A percentile compares a stretch with the other conserved stretches of the same genome.
Conservation (phyloP, 2,329 filamentous ascomycete species). For the Hymenoscyphus fraxineus region DNA sequence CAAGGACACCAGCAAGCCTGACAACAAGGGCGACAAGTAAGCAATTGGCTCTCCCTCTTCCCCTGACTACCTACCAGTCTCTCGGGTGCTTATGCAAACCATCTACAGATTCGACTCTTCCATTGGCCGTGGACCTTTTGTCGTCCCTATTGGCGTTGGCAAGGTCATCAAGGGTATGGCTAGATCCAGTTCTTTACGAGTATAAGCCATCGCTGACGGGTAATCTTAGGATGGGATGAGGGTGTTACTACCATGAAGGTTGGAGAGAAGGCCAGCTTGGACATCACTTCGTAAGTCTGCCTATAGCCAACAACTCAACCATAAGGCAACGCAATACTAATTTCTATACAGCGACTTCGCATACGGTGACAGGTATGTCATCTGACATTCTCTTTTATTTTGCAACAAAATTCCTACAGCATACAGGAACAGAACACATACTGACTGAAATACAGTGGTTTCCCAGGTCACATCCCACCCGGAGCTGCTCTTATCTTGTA, state of each 20-base stretch:
- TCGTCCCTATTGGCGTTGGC: slow-evolving; percentile 74
- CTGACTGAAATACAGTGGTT: slow-evolving; percentile 55
- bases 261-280: slow-evolving; percentile 83
- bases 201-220: slow-evolving; percentile 16
- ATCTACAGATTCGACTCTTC: slow-evolving; percentile 80
- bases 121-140: slow-evolving; percentile 70
- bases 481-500: slow-evolving; percentile 80
- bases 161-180: slow-evolving; percentile 77
- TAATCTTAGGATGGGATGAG: slow-evolving; percentile 70
- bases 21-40: slow-evolving; percentile 69
- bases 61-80: not conserved
- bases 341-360: slow-evolving; percentile 54
- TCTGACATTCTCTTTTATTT: not conserved
- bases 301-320: not conserved
- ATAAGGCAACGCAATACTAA: slow-evolving; percentile 20
- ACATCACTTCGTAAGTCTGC: slow-evolving; percentile 66
- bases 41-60: slow-evolving; percentile 29
- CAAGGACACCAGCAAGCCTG: slow-evolving; percentile 58
- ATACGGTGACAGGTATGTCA: slow-evolving; percentile 57
- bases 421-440: not conserved
- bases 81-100: slow-evolving; percentile 4
- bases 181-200: slow-evolving; percentile 1
- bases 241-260: slow-evolving; percentile 82
- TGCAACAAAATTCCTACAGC: not conserved
- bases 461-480: slow-evolving; percentile 72